Evolutionary conservation across 2,329 filamentous ascomycete species (phyloP).

Genomic region (Fusarium zealandicum): DNA sequence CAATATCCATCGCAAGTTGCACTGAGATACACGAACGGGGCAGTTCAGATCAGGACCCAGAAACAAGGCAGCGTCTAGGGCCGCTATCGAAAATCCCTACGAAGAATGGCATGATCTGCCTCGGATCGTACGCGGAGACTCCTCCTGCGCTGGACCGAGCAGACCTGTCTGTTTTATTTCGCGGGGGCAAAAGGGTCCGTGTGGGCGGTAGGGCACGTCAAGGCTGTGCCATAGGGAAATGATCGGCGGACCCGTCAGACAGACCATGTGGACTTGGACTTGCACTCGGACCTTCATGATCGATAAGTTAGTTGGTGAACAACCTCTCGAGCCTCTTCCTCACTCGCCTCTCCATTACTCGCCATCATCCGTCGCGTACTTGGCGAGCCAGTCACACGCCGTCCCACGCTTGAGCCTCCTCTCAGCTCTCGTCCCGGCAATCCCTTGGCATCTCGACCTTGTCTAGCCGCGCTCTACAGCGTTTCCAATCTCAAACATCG

Average conservation of each 20-base stretch:
- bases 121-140: not conserved
- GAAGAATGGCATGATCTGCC: conserved; percentile 3
- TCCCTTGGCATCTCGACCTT: not conserved
- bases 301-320: too few species aligned
- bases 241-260: not conserved
- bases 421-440: too few species aligned
- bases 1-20: not conserved
- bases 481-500: not conserved
- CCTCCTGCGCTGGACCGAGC: too few species aligned
- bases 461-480: not conserved
- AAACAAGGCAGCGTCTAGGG: not conserved
- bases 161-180: too few species aligned
- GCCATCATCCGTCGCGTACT: not conserved
- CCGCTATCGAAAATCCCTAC: conserved; percentile 2
- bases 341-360: not conserved
- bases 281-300: not conserved
- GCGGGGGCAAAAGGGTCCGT: too few species aligned
- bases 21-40: not conserved
- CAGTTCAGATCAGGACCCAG: not conserved
- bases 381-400: not conserved
- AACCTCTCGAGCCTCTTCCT: not conserved
- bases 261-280: not conserved
- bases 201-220: too few species aligned
- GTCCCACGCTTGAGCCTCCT: too few species aligned
- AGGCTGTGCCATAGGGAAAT: not conserved